Percentiles rank a stretch among this genome's conserved stretches.
phyloP scores from a whole-genome alignment of 805 yeast species.

The Myxozyma geophila region DNA sequence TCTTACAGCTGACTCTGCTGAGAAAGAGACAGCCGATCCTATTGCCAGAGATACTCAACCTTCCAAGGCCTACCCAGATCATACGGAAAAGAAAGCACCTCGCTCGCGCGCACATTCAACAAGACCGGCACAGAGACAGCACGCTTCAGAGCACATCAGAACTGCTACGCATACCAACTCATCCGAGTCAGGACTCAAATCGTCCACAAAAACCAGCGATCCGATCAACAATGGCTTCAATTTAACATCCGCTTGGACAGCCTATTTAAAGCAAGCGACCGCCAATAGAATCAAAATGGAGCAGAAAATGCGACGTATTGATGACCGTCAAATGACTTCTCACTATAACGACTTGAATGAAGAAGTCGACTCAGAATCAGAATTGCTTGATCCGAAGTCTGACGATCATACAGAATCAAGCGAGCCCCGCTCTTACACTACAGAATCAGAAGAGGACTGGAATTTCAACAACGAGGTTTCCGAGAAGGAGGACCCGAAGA shows the following conservation, averaged over 20 bases:
- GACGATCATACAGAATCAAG: background rate
- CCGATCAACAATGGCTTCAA: slow-evolving; percentile 9
- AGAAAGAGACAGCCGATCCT: too few species aligned
- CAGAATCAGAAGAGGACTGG: background rate
- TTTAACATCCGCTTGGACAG: slow-evolving; percentile 31
- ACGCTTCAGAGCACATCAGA: too few species aligned
- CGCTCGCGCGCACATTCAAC: too few species aligned
- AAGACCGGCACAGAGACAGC: too few species aligned
- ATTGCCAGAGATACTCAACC: too few species aligned
- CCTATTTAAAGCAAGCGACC: slow-evolving; percentile 31
- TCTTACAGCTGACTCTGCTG: too few species aligned
- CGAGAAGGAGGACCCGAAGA: background rate
- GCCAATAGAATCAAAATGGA: slow-evolving; percentile 24
- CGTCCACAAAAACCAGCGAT: too few species aligned
- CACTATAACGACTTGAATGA: background rate
- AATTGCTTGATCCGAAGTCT: too few species aligned
- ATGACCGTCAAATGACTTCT: background rate
- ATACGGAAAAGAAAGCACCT: too few species aligned
- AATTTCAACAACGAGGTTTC: background rate
- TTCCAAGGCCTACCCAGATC: too few species aligned
- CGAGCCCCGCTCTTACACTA: background rate
- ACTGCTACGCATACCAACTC: too few species aligned
- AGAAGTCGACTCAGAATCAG: background rate
- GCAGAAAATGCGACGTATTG: slow-evolving; percentile 9
- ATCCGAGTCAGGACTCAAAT: too few species aligned